Percentiles rank a stretch among this genome's conserved stretches.
phyloP scores from a whole-genome alignment of 1,139 yeast species.

The Lodderomyces orthopsilosis region DNA sequence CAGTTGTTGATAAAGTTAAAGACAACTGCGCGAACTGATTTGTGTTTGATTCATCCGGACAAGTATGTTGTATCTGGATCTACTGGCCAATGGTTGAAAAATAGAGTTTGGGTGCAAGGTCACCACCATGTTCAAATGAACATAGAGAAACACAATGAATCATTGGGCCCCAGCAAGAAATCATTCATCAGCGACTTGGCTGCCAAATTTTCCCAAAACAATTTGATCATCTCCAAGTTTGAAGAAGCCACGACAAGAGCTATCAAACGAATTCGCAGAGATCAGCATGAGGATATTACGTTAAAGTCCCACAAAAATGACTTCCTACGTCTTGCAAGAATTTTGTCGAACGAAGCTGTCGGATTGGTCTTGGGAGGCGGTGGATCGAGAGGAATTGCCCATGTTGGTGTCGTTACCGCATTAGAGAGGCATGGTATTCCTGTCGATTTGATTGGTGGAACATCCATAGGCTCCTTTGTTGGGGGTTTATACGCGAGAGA shows the following conservation, averaged over 20 bases:
- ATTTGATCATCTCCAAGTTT: conserved; percentile 31
- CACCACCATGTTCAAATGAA: conserved; percentile 86
- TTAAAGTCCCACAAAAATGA: conserved; percentile 76
- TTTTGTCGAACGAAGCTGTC: conserved; percentile 87
- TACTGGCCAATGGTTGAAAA: conserved; percentile 80
- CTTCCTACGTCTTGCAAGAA: conserved; percentile 82
- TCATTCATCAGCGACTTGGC: conserved; percentile 38
- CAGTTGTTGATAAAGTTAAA: conserved; percentile 68
- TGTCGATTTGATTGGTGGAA: conserved; percentile 90
- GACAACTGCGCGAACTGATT: conserved; percentile 85
- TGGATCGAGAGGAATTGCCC: conserved; percentile 94
- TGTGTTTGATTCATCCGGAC: conserved; percentile 81
- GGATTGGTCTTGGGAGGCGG: conserved; percentile 97
- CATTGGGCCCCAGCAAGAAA: conserved; percentile 16
- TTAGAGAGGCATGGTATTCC: conserved; percentile 94
- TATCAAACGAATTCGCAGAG: conserved; percentile 11
- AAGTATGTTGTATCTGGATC: conserved; percentile 80
- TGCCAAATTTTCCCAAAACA: conserved; percentile 30
- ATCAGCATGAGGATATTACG: conserved; percentile 29
- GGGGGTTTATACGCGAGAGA: conserved; percentile 95
- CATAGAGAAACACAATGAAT: conserved; percentile 22
- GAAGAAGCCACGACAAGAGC: conserved; percentile 35
- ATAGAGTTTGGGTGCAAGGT: conserved; percentile 84
- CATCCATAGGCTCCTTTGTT: conserved; percentile 92
- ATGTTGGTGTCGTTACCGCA: conserved; percentile 87